Conservation (phyloP, 805 yeast genomes). For the Isabelozyma gotoi region DNA sequence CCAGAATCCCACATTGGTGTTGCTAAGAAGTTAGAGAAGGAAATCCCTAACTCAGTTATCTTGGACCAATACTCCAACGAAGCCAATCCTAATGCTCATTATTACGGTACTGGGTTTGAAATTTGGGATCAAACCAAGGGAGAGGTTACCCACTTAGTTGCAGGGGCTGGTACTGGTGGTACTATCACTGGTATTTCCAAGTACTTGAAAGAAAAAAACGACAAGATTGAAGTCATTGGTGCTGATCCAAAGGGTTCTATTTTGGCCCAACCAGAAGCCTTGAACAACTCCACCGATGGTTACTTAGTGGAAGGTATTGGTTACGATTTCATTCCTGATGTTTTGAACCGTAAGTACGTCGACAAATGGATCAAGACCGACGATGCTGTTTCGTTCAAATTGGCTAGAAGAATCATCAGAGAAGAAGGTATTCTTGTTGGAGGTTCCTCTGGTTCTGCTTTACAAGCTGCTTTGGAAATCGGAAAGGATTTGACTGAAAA, state of each 20-base stretch:
- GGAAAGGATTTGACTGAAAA: conserved; percentile 68
- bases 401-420: conserved; percentile 77
- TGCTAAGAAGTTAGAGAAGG: conserved; percentile 74
- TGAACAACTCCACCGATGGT: conserved; percentile 56
- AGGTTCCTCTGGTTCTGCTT: conserved; percentile 86
- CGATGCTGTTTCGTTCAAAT: conserved; percentile 74
- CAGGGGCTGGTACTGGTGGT: conserved; percentile 97
- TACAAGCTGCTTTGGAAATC: conserved; percentile 73
- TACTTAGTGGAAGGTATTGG: conserved; percentile 91
- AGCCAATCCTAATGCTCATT: conserved; percentile 83
- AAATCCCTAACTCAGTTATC: conserved; percentile 81
- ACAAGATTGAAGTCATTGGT: conserved; percentile 62
- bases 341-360: conserved; percentile 60
- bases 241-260: conserved; percentile 90
- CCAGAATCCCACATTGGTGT: conserved; percentile 92
- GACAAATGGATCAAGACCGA: conserved; percentile 87
- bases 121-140: conserved; percentile 80
- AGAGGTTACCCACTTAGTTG: conserved; percentile 69
- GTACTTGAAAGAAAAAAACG: conserved; percentile 71
- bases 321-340: conserved; percentile 85
- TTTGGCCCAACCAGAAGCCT: conserved; percentile 72
- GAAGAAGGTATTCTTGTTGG: conserved; percentile 89
- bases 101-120: conserved; percentile 80
- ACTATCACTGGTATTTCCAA: conserved; percentile 90
- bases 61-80: conserved; percentile 79